A percentile compares a stretch with the other conserved stretches of the same genome.
These are phyloP conservation scores for Oryza australiensis DNA, from an alignment of 176 grass and related monocot genomes.

Conservation along the genomic window DNA sequence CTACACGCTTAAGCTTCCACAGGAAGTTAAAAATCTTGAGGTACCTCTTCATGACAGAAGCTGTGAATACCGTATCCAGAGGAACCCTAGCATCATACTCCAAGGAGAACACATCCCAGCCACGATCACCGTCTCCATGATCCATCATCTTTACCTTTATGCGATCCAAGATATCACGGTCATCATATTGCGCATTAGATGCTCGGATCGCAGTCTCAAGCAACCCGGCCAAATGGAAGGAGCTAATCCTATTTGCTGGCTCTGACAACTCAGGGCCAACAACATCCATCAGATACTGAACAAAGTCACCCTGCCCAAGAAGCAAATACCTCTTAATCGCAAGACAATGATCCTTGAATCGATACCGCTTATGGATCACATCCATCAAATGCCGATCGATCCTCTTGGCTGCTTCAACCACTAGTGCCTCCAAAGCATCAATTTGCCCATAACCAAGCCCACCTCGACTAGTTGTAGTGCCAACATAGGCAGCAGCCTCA, in stretches of 20 bases:
- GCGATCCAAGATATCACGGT: slow-evolving; percentile 79
- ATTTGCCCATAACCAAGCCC: slow-evolving; percentile 91
- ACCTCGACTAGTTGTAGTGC: slow-evolving; percentile 71
- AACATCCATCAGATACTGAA: slow-evolving; percentile 93
- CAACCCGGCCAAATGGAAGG: slow-evolving; percentile 86
- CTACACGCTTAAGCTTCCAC: slow-evolving; percentile 89
- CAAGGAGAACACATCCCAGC: slow-evolving; percentile 95
- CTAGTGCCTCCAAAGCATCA: slow-evolving; percentile 82
- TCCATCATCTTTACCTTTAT: slow-evolving; percentile 99
- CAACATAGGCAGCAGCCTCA: slow-evolving; percentile 74
- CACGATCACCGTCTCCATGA: slow-evolving; percentile 82
- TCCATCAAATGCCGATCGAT: slow-evolving; percentile 88
- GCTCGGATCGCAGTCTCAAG: slow-evolving; percentile 88
- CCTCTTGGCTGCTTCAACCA: slow-evolving; percentile 83
- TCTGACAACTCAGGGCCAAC: slow-evolving; percentile 94
- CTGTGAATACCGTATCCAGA: slow-evolving; percentile 83
- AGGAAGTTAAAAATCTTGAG: slow-evolving; percentile 94
- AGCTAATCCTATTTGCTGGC: slow-evolving; percentile 91
- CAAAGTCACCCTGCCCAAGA: slow-evolving; percentile 96
- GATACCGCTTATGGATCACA: slow-evolving; percentile 79
- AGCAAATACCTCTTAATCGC: slow-evolving; percentile 97
- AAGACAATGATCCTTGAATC: slow-evolving; percentile 90
- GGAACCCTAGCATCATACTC: slow-evolving; percentile 88
- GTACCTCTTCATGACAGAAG: slow-evolving; percentile 93
- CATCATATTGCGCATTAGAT: slow-evolving; percentile 90